Evolutionary conservation across 2,329 filamentous ascomycete species (phyloP), one percentile per base, ranked within the genome.

Genomic region (Aspergillus novofumigatus): DNA sequence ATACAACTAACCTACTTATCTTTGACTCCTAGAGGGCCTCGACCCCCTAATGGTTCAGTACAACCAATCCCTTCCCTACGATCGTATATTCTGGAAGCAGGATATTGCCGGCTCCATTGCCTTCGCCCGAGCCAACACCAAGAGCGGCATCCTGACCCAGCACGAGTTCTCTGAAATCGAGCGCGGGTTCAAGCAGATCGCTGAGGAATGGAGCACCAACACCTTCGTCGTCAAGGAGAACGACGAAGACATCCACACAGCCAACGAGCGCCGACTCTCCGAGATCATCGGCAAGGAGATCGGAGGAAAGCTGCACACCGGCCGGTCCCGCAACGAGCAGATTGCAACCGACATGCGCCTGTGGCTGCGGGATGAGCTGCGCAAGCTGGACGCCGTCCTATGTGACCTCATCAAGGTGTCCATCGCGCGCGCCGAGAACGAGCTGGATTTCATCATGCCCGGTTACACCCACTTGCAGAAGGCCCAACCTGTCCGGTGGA

Each of bases 401-500:
- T 79, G 85, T 47, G 82, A 84, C 54, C 83, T 96, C 64, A 78
- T 96, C 44, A 80, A 84, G 67, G 88, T 92, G 50, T 84, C 87
- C 14, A 82, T 86, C 38, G 77, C 79, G 49, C 83, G 90, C 28
- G 89, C 91, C 1, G 88, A 91, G 80, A 75, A 79, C 38, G 89
- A 94, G 67, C 86, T 92, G 61, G 87, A 90, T 64, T 81, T 85
- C 62, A 73, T 95, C 67, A 94, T 96, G 89, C 91, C 91, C 1
- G 90, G 90, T 2, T 96, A 96, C 77, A 95, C 91, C 14, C 91
- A 96, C 75, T 77, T 94, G 38, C 91, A 96, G 77, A 87, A 90
- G 53, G 90, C 90, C 3, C 84, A 78, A 90, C 90, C 91, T 1
- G 86, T 96, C 64, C 81, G 89, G 59, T 96, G 88, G 88, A 86